Conservation (phyloP, 768 basidiomycete genomes). For the Coprinopsis sp. region DNA sequence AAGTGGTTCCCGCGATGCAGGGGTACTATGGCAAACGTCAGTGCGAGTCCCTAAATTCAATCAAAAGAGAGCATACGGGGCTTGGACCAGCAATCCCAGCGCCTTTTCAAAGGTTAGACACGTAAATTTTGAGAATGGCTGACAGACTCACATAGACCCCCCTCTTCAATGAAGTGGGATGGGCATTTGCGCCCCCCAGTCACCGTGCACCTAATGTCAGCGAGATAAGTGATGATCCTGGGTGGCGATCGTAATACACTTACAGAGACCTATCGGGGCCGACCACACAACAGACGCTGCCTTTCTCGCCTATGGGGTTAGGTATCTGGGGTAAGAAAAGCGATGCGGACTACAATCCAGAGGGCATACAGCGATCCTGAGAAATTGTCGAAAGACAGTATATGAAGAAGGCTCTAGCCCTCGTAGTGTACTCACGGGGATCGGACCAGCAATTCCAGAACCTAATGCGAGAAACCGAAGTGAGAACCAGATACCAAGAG, state of each 20-base stretch:
- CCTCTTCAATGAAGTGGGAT: slow-evolving; percentile 11
- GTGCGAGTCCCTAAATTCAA: background rate
- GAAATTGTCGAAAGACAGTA: background rate
- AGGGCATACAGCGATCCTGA: background rate
- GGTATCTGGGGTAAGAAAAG: background rate
- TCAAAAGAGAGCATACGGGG: slow-evolving; percentile 12
- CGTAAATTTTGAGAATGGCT: background rate
- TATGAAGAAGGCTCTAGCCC: too few species aligned
- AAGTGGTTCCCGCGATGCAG: slow-evolving; percentile 17
- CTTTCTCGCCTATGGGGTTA: slow-evolving; percentile 10
- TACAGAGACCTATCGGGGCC: slow-evolving; percentile 14
- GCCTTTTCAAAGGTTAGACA: slow-evolving; percentile 1
- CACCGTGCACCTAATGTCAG: slow-evolving; percentile 11
- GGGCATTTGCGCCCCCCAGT: slow-evolving; percentile 14
- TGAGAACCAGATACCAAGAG: background rate
- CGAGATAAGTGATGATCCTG: background rate
- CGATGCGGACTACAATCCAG: background rate
- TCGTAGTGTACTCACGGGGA: background rate
- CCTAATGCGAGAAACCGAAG: background rate
- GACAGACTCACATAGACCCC: slow-evolving; percentile 13
- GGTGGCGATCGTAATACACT: background rate
- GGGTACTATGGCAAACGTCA: background rate
- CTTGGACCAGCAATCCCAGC: slow-evolving; percentile 14
- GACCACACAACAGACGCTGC: slow-evolving; percentile 16
- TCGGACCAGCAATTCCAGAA: slow-evolving; percentile 8